Conservation (phyloP, 2,329 filamentous ascomycete species). For the Huntiella abstrusa region DNA sequence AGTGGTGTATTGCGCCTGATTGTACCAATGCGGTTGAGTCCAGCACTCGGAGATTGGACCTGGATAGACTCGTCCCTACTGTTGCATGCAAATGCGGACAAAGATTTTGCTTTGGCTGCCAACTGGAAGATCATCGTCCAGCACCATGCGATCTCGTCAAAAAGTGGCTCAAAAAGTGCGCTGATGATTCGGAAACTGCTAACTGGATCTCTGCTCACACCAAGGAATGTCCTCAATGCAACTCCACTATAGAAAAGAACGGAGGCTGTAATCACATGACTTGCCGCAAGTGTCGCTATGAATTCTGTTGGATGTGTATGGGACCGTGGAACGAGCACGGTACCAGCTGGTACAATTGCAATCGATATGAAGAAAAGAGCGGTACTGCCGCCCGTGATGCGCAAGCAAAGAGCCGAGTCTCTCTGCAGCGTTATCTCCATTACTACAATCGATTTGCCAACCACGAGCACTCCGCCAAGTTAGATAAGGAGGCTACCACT, state of each 20-base stretch:
- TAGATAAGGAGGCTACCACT: conserved; percentile 87
- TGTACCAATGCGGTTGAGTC: conserved; percentile 89
- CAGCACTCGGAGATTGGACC: conserved; percentile 66
- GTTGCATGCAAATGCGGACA: conserved; percentile 72
- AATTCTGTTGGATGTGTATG: conserved; percentile 99
- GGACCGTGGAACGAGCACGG: conserved; percentile 96
- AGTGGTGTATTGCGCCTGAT: conserved; percentile 97
- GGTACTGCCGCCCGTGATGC: conserved; percentile 78
- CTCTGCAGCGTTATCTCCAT: conserved; percentile 86
- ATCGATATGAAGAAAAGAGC: conserved; percentile 89
- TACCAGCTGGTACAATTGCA: conserved; percentile 99
- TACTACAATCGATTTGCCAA: conserved; percentile 99
- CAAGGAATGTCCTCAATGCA: conserved; percentile 91
- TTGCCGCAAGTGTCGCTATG: conserved; percentile 83
- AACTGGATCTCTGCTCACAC: conserved; percentile 99
- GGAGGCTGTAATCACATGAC: conserved; percentile 98
- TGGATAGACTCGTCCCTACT: conserved; percentile 71
- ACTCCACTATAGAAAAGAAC: conserved; percentile 97
- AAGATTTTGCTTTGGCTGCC: conserved; percentile 90
- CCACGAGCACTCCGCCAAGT: conserved; percentile 89
- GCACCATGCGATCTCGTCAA: conserved; percentile 83
- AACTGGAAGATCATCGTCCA: conserved; percentile 76
- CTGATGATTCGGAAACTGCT: conserved; percentile 92
- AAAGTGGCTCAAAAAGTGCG: conserved; percentile 94
- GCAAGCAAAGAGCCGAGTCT: conserved; percentile 77